Conservation (phyloP, 768 basidiomycete species). For the Trametes villosa region DNA sequence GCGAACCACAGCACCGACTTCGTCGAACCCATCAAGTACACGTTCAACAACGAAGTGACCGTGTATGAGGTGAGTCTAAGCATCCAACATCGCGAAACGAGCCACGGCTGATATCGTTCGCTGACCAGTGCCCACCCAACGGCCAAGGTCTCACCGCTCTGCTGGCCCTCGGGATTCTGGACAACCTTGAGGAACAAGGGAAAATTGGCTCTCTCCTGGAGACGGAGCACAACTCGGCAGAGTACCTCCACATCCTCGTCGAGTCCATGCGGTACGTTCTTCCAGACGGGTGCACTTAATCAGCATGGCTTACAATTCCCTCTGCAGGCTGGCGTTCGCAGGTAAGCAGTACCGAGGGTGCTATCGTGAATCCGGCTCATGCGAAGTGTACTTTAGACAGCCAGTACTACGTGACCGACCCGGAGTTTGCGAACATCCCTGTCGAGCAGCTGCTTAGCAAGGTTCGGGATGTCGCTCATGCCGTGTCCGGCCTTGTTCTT, state of each 20-base stretch:
- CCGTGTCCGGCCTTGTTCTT: background rate
- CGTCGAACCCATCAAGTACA: constrained; percentile 91
- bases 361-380: background rate
- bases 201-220: constrained; percentile 70
- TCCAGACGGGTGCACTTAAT: background rate
- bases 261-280: constrained; percentile 75
- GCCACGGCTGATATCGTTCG: no score
- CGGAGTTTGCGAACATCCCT: constrained; percentile 75
- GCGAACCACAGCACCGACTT: constrained; percentile 78
- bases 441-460: constrained; percentile 85
- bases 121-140: constrained; percentile 83
- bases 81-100: background rate
- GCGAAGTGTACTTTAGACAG: constrained; percentile 55
- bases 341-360: constrained; percentile 47
- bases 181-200: constrained; percentile 78
- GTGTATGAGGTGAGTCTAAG: constrained; percentile 75
- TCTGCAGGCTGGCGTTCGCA: constrained; percentile 59
- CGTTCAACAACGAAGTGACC: constrained; percentile 83
- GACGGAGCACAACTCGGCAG: constrained; percentile 88
- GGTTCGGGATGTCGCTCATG: constrained; percentile 42
- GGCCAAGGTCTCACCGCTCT: constrained; percentile 96
- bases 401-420: constrained; percentile 92
- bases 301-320: background rate
- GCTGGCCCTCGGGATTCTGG: constrained; percentile 90
- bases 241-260: constrained; percentile 86